These are phyloP conservation scores for Isatis lusitanica DNA, from an alignment of 441 rosid species.

Conservation along the genomic window DNA sequence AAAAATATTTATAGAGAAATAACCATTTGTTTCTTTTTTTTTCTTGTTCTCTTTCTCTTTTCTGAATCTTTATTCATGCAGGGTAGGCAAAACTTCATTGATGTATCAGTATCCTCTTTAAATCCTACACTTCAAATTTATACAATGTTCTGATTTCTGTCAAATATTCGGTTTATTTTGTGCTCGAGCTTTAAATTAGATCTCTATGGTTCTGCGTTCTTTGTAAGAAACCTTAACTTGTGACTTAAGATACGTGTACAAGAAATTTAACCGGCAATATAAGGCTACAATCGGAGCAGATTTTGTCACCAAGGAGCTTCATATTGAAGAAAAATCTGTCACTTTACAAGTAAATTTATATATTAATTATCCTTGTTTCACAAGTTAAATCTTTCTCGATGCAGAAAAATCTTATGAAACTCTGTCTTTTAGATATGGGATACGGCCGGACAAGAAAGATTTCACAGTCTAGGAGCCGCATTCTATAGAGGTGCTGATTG, in stretches of 20 bases:
- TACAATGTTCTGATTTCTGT: neutral
- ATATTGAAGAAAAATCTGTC: constrained; percentile 57
- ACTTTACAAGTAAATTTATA: constrained; percentile 53
- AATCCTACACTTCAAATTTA: neutral
- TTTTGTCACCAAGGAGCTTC: constrained; percentile 70
- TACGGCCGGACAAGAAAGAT: constrained; percentile 80
- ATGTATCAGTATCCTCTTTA: constrained; percentile 69
- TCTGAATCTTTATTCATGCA: constrained; percentile 33
- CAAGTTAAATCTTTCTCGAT: neutral
- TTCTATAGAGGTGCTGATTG: constrained; percentile 77
- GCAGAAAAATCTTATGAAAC: neutral
- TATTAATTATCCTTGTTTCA: constrained; percentile 5
- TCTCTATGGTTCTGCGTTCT: neutral
- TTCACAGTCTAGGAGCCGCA: constrained; percentile 71
- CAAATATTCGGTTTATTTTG: neutral
- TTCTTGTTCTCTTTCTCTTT: neutral
- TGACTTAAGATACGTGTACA: constrained; percentile 57
- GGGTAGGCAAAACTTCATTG: constrained; percentile 76
- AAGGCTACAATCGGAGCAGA: constrained; percentile 83
- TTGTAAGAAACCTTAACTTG: constrained; percentile 23
- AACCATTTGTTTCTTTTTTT: neutral
- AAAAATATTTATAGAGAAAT: neutral
- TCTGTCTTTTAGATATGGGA: constrained; percentile 60
- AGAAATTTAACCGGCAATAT: constrained; percentile 59
- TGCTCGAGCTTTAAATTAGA: constrained; percentile 1